These are phyloP conservation scores for Phyllachora maydis DNA, from an alignment of 2,329 filamentous ascomycete genomes.

Conservation along the genomic window DNA sequence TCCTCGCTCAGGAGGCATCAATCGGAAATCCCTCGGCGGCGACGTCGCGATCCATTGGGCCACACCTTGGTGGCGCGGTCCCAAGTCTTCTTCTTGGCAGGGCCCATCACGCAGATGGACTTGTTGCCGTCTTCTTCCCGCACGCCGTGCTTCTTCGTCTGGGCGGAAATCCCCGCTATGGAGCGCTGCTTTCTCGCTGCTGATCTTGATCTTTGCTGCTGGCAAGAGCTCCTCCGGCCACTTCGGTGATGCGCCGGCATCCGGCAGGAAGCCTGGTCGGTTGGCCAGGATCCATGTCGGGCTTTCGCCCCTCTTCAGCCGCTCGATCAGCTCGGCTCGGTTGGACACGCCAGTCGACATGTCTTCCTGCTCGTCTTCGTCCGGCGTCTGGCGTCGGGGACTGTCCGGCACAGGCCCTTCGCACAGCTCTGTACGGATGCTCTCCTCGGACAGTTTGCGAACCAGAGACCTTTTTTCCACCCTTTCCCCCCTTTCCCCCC, in stretches of 20 bases:
- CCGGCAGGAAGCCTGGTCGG: too few species aligned
- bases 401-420: conserved; percentile 31
- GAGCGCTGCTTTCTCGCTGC: conserved; percentile 53
- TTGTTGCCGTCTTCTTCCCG: too few species aligned
- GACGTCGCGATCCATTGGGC: conserved; percentile 31
- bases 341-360: conserved; percentile 24
- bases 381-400: conserved; percentile 11
- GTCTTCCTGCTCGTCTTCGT: conserved; percentile 8
- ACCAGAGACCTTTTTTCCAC: too few species aligned
- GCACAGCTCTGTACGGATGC: conserved; percentile 37
- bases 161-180: conserved; percentile 47
- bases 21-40: conserved; percentile 27
- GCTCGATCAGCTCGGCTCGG: conserved; percentile 62
- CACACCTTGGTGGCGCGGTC: background rate
- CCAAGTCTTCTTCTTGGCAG: too few species aligned
- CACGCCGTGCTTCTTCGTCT: too few species aligned
- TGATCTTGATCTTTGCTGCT: too few species aligned
- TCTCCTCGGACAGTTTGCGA: conserved; percentile 33
- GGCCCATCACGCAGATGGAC: too few species aligned
- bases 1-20: conserved; percentile 19
- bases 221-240: too few species aligned
- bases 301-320: conserved; percentile 60
- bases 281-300: conserved; percentile 54
- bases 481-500: too few species aligned
- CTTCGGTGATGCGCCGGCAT: too few species aligned